Evolutionary conservation across 768 basidiomycete genomes (phyloP).

Genomic region (Scleroderma bovista): DNA sequence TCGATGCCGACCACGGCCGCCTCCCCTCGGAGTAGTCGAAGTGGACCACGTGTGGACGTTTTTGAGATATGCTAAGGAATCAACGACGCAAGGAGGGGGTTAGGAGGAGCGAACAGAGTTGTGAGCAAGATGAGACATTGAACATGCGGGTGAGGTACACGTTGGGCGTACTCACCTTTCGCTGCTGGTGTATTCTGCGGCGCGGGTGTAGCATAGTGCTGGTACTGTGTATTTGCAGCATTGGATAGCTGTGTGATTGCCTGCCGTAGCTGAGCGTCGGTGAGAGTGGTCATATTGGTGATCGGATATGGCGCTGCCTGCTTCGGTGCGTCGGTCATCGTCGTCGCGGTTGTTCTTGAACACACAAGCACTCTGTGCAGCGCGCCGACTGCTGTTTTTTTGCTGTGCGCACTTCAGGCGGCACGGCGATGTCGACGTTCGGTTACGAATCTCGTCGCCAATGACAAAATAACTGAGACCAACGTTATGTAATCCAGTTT

Average conservation of each 20-base stretch:
- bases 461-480: background rate
- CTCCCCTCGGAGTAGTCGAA: constrained; percentile 40
- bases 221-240: constrained; percentile 33
- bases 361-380: background rate
- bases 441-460: too few relatives aligned
- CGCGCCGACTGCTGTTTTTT: too few relatives aligned
- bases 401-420: too few relatives aligned
- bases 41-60: constrained; percentile 69
- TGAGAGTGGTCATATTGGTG: constrained; percentile 39
- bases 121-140: background rate
- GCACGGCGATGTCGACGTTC: too few relatives aligned
- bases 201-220: constrained; percentile 27
- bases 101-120: too few relatives aligned
- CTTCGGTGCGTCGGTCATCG: constrained; percentile 24
- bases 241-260: constrained; percentile 51
- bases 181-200: constrained; percentile 16
- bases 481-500: background rate
- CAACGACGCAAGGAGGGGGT: background rate
- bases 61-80: constrained; percentile 53
- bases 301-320: constrained; percentile 27
- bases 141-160: background rate
- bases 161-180: constrained; percentile 18
- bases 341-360: background rate
- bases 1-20: constrained; percentile 37
- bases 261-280: constrained; percentile 60